Base-by-base conservation (phyloP, 768 basidiomycete species). In the Boletus rubroflammeus region DNA sequence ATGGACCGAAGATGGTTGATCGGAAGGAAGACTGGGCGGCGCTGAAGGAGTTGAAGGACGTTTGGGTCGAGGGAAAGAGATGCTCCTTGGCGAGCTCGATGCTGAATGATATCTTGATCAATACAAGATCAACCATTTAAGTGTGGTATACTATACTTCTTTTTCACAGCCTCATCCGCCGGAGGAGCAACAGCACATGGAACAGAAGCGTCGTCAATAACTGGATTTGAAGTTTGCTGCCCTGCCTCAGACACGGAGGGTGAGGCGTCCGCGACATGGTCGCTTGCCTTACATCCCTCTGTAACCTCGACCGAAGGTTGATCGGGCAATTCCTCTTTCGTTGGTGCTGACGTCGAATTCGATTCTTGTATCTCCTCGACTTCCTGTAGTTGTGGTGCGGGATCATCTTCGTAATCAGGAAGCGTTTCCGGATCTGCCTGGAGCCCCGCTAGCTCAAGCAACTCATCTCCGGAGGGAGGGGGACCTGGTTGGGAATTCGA, bases 1-100 rank as follows among this genome's bases (percentile, higher is more conserved):
- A 64, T 49, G 83, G 81, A 21, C 83, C 84, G 59, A 87, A 87
- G 26, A 87, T 86, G 1, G 85, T 86, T n/a, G 80, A 74, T 35
- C 72, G 71, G 54, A 72, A 79, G 71, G 80, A 82, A 8, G 65
- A 62, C 4, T 70, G 53, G 15, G 50, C 10, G 1, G 61, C 25
- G n/a, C 39, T 51, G 54, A 68, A 64, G 50, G 65, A 47, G 51
- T 47, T 47, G 51, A 59, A 48, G 56, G 62, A 45, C 31, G 62
- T 55, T 31, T 63, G 59, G 7, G 62, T 59, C 10, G 72, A 66
- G n/a, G 79, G 80, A 60, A 81, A 80, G n/a, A 81, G 55, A 6
- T 72, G 76, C 28, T 79, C 73, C 58, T 76, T 79, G 3, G 74
- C 77, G 15, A 72, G 62, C 44, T 70, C 67, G 50, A 80, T 65